Percentiles rank a stretch among this genome's conserved stretches.
Evolutionary conservation across 768 basidiomycete genomes (phyloP).

Genomic region (Kwoniella bestiolae): DNA sequence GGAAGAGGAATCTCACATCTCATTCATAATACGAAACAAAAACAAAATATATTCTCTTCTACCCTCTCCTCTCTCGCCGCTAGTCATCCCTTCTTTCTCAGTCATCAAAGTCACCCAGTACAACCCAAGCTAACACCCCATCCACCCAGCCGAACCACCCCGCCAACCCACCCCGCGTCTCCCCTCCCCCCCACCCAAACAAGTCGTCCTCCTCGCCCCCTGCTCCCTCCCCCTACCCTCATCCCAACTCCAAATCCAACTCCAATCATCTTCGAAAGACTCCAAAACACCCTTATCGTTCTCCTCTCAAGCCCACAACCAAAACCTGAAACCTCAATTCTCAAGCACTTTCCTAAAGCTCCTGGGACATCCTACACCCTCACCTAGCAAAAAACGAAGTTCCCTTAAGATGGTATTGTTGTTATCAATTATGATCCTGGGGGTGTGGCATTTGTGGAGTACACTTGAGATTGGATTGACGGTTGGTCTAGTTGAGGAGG

Average conservation of each 20-base stretch:
- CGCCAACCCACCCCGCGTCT: slow-evolving; percentile 15
- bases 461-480: slow-evolving; percentile 10
- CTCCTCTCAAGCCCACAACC: not conserved
- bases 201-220: slow-evolving; percentile 19
- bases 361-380: slow-evolving; percentile 3
- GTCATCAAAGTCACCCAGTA: too few species aligned
- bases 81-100: too few species aligned
- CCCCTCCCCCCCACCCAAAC: slow-evolving; percentile 21
- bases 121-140: too few species aligned
- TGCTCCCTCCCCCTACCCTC: slow-evolving; percentile 21
- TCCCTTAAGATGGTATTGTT: slow-evolving; percentile 18
- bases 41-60: too few species aligned
- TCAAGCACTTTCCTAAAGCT: slow-evolving; percentile 12
- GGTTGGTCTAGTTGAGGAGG: slow-evolving; percentile 1
- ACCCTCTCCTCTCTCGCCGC: too few species aligned
- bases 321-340: slow-evolving; percentile 7
- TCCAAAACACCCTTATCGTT: not conserved
- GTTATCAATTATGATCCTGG: slow-evolving; percentile 11
- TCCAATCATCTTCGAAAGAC: slow-evolving; percentile 2
- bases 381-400: slow-evolving; percentile 4
- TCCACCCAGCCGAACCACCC: slow-evolving; percentile 28
- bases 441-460: slow-evolving; percentile 22
- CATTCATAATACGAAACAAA: too few species aligned
- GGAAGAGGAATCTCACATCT: too few species aligned
- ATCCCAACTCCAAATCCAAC: not conserved